These are phyloP conservation scores for Penicillium hordei DNA, from an alignment of 2,329 filamentous ascomycete genomes.

Conservation along the genomic window DNA sequence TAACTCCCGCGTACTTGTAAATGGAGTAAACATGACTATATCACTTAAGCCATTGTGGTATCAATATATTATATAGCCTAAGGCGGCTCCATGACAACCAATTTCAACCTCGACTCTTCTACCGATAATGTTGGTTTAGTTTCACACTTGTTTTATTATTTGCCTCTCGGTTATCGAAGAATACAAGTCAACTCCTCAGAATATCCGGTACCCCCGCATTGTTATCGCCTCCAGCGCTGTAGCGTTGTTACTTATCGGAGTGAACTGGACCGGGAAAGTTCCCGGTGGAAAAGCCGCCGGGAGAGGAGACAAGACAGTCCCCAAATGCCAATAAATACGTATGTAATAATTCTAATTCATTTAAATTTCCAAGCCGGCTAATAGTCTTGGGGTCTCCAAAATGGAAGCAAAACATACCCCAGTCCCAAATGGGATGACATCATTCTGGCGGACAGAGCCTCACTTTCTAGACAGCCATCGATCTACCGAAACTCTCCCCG, in stretches of 20 bases:
- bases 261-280: neutral
- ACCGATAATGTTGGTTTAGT: neutral
- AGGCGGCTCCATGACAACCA: too few species aligned
- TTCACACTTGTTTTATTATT: neutral
- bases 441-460: slow-evolving; percentile 48
- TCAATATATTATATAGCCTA: too few species aligned
- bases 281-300: slow-evolving; percentile 8
- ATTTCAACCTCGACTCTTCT: neutral
- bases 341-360: neutral
- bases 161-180: too few species aligned
- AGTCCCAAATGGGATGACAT: slow-evolving; percentile 24
- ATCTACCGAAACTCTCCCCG: slow-evolving; percentile 40
- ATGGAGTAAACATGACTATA: neutral
- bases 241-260: neutral
- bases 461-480: slow-evolving; percentile 44
- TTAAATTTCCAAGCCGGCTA: neutral
- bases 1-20: neutral
- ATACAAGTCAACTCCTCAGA: neutral
- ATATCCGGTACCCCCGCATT: neutral
- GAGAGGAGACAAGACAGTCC: neutral
- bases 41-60: neutral
- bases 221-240: neutral
- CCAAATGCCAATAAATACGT: neutral
- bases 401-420: slow-evolving; percentile 22
- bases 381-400: neutral